Base-by-base conservation (phyloP, 176 grass and related monocot species). In the Cymbopogon citratus region DNA sequence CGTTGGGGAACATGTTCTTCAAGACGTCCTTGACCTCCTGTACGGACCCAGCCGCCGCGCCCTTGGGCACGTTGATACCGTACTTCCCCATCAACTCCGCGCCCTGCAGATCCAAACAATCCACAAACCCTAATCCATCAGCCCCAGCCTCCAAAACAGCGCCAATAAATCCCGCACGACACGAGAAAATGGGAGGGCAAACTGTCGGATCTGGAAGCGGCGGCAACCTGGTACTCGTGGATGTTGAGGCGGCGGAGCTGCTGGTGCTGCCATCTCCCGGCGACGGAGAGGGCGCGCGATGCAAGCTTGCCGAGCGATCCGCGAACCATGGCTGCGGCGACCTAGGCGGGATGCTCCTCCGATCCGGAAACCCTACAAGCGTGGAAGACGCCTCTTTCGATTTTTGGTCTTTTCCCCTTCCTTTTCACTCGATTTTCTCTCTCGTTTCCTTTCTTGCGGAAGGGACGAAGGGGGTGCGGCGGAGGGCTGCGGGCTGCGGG, bases 181-280 rank as follows among this genome's bases (percentile, higher is more conserved):
- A 12, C 19, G 41, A 24, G 34, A 31, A 74, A 82, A 83, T 76
- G 25, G 61, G 34, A 39, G 63, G 5, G 8, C 15, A 24, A 78
- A 36, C 12, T 18, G 45, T n/a, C 25, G 79, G 79, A 51, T 89
- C 66, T 78, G 46, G n/a, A 5, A 43, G 7, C 9, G 15, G 0
- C 56, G 66, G 68, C 31, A 64, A 99, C 97, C 92, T 99, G 97
- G 83, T 99, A 99, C 85, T 99, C 97, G 80, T 99, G 97, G 89
- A 99, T 93, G 85, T 99, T 99, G 89, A 99, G 97, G 82, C 93
- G 97, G 86, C 97, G 97, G 64, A 99, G 83, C 83, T 99, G 97
- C 87, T 96, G 97, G 24, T 93, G 89, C 69, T 96, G 97, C 97
- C 97, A 99, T 87, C 75, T 93, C 23, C 93, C 93, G 77, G 93